Evolutionary conservation across 306 rosid genomes (phyloP).

Genomic region (Dryas drummondii): DNA sequence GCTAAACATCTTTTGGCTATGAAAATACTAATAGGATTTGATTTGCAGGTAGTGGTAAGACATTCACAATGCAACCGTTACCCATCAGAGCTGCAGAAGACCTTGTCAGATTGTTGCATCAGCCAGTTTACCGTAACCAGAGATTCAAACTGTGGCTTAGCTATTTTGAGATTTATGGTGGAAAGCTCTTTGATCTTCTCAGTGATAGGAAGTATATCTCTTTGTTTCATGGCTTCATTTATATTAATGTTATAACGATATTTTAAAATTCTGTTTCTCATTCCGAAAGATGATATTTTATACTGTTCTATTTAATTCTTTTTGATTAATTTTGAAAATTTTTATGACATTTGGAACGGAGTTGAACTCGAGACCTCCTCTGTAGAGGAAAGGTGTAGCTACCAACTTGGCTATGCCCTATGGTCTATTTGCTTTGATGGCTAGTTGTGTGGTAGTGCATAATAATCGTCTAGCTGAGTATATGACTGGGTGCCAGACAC

Average conservation of each 20-base stretch:
- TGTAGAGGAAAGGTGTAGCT: background rate
- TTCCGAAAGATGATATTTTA: background rate
- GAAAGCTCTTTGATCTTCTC: constrained; percentile 94
- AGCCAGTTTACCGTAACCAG: constrained; percentile 82
- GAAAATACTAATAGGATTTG: constrained; percentile 30
- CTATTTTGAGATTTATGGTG: constrained; percentile 96
- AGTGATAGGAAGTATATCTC: constrained; percentile 72
- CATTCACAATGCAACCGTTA: constrained; percentile 94
- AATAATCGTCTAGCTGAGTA: background rate
- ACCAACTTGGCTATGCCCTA: background rate
- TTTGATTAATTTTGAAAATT: background rate
- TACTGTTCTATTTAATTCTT: background rate
- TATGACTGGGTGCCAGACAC: background rate
- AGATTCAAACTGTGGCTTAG: constrained; percentile 98
- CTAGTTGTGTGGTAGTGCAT: background rate
- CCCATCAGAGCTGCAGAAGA: constrained; percentile 93
- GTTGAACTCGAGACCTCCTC: background rate
- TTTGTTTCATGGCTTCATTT: background rate
- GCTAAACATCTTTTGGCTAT: constrained; percentile 2
- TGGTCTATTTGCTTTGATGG: background rate
- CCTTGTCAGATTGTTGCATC: constrained; percentile 80
- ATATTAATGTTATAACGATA: background rate
- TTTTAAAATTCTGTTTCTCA: background rate
- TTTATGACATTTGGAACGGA: background rate
- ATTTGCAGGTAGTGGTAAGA: constrained; percentile 90